These are phyloP conservation scores for Leccinum obscurum DNA, from an alignment of 768 basidiomycete genomes.

Conservation along the genomic window DNA sequence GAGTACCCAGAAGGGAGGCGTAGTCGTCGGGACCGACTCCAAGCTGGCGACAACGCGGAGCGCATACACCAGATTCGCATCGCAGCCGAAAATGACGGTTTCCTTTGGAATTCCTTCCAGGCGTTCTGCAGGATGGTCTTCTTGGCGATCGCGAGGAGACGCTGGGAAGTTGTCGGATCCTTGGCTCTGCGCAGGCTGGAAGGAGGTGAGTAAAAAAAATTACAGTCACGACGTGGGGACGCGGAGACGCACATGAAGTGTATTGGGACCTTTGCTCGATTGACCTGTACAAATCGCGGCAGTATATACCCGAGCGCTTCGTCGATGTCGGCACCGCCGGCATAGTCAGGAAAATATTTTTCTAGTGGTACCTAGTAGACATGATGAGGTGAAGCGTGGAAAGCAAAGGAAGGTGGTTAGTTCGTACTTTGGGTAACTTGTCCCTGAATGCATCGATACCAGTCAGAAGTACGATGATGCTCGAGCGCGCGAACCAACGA, in stretches of 20 bases:
- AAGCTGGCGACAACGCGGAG: neutral
- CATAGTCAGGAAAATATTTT: neutral
- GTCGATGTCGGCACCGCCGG: neutral
- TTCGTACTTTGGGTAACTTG: constrained; percentile 5
- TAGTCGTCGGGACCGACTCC: neutral
- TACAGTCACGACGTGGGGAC: neutral
- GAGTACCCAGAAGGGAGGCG: neutral
- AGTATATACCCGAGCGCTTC: neutral
- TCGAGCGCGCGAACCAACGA: neutral
- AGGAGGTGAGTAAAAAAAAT: neutral
- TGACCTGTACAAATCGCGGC: neutral
- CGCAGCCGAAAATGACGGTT: neutral
- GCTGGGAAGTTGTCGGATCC: neutral
- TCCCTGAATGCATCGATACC: neutral
- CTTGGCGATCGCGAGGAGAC: neutral
- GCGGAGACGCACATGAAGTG: neutral
- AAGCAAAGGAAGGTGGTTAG: neutral
- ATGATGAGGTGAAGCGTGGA: neutral
- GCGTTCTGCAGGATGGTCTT: neutral
- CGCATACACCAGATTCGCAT: neutral
- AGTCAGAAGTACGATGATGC: constrained; percentile 2
- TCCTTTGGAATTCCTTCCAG: neutral
- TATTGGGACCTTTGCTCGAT: neutral
- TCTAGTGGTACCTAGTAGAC: constrained; percentile 1
- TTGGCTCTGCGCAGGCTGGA: neutral